Percentiles rank a stretch among this genome's conserved stretches.
Conservation (phyloP, 441 rosid genomes). For the Rhodomyrtus psidioides region DNA sequence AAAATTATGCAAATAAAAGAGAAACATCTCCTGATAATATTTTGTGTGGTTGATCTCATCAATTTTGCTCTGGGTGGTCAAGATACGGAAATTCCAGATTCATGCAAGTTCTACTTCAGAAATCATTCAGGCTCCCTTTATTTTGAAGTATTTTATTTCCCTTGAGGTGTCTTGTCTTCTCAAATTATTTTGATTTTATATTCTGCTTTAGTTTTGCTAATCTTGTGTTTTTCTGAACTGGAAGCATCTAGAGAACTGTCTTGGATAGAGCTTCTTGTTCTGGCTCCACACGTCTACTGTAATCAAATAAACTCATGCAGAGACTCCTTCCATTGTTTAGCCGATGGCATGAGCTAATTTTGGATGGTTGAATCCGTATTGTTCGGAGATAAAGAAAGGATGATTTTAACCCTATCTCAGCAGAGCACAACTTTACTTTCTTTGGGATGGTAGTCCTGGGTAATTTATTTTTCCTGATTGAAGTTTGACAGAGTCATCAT, state of each 20-base stretch:
- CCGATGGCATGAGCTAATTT: not conserved
- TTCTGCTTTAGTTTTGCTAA: not conserved
- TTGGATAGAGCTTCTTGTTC: not conserved
- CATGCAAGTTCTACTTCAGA: not conserved
- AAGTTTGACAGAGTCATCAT: not conserved
- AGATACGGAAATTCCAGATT: not conserved
- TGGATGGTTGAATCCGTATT: not conserved
- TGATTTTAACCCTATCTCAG: not conserved
- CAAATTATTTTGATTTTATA: not conserved
- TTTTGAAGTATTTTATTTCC: not conserved
- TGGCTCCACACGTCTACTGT: not conserved
- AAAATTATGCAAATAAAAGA: not conserved
- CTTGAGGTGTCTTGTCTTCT: not conserved
- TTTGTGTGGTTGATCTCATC: not conserved
- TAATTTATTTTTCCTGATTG: not conserved
- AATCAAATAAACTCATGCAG: not conserved
- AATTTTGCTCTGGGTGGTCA: not conserved
- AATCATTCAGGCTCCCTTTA: not conserved
- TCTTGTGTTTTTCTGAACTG: not conserved
- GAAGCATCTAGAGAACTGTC: not conserved
- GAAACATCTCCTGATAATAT: not conserved
- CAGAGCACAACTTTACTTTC: not conserved
- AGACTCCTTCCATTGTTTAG: not conserved
- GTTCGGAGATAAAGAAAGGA: not conserved
- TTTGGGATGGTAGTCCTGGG: not conserved